These are phyloP conservation scores for Trichoderma afroharzianum DNA, from an alignment of 2,329 filamentous ascomycete genomes.

Conservation along the genomic window DNA sequence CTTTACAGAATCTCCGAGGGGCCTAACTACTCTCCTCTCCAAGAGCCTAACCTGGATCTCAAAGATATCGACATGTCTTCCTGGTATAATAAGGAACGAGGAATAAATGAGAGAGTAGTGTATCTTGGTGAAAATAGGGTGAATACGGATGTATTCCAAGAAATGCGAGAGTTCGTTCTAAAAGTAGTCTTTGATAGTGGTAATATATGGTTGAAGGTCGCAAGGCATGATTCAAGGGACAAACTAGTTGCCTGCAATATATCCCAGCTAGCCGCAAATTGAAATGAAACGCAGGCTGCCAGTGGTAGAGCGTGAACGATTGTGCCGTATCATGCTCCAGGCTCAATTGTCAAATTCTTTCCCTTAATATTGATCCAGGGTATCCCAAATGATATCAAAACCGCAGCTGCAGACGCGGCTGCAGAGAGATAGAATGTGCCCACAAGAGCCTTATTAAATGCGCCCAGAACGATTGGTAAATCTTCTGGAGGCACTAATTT, in stretches of 20 bases:
- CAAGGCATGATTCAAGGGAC: background rate
- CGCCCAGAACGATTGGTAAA: background rate
- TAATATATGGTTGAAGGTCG: background rate
- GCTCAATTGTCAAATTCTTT: background rate
- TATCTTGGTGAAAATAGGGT: background rate
- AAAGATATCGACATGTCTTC: background rate
- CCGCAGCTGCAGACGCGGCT: background rate
- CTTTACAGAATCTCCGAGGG: background rate
- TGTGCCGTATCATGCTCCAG: background rate
- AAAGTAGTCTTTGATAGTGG: background rate
- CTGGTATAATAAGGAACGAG: background rate
- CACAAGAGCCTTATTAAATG: background rate
- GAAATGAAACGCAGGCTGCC: background rate
- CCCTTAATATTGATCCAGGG: background rate
- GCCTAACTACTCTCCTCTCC: background rate
- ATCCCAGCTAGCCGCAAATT: background rate
- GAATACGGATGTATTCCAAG: background rate
- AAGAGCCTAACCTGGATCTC: background rate
- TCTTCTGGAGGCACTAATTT: background rate
- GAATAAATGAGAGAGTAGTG: background rate
- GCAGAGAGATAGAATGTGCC: background rate
- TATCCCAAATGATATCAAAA: background rate
- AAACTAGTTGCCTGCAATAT: background rate
- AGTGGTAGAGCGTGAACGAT: background rate
- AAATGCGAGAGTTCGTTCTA: background rate